Evolutionary conservation across 2,329 filamentous ascomycete species (phyloP), one percentile per base, ranked within the genome.

Genomic region (Phyllosticta ampelicida): DNA sequence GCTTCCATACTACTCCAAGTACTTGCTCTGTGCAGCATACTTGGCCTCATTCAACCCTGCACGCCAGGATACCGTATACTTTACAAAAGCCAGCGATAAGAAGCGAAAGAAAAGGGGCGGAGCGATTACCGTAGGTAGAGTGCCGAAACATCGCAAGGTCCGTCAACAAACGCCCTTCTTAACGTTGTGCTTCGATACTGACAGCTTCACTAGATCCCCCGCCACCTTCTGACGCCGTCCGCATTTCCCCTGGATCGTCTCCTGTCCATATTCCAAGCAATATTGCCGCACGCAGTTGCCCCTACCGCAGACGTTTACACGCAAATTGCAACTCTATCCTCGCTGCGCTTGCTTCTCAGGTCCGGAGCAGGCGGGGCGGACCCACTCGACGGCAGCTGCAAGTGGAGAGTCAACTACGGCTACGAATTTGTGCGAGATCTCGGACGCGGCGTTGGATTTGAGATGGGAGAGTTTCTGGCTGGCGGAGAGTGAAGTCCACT

Each of bases 21-120:
- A 88, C 56, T 78, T 92, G 26, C 80, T 94, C 10, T 78, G 90
- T 23, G 83, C 88, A 36, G 86, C 88, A 3, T 94, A 94, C 72
- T 81, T 94, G 2, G 86, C 89, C 55, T 90, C 87, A 1, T 89
- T 89, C 77, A 94, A 91, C 69, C 82, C 86, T 13, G 75, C 86
- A 1, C 80, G 83, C n/a, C 83, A 87, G 66, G 89, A 94, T 69
- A 75, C 83, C 4, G 78, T 83, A 1, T 83, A 89, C 66, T 94
- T 94, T 75, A 89, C 87, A 64, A 89, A 87, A 11, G 80, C 82
- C 66, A 80, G 85, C 59, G 76, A 78, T 55, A 73, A 72, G 64
- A 74, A 74, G 61, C 73, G 74, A 53, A 74, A 75, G 57, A 70
- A 71, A 71, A 83, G 70, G 76, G 78, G 64, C 70, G 75, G 53